Evolutionary conservation across 1,139 yeast genomes (phyloP).

Genomic region (Scheffersomyces insectosa): DNA sequence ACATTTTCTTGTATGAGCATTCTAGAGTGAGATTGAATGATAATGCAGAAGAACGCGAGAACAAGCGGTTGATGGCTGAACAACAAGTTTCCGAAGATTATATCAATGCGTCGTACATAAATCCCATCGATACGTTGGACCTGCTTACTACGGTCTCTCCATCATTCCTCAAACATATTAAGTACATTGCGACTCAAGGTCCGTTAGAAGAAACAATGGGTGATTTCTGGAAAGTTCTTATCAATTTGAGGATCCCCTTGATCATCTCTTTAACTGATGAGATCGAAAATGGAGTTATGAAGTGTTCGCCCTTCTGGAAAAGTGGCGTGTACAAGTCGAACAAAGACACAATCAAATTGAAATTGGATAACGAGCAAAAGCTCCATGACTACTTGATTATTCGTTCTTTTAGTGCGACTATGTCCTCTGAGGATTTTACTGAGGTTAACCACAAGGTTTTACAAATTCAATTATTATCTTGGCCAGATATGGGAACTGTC

Average conservation of each 20-base stretch:
- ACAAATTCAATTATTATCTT: constrained; percentile 50
- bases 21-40: constrained; percentile 60
- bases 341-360: constrained; percentile 31
- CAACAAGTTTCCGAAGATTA: constrained; percentile 24
- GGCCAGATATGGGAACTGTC: constrained; percentile 56
- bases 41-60: not conserved
- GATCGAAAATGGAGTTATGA: constrained; percentile 51
- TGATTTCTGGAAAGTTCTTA: constrained; percentile 79
- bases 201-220: constrained; percentile 75
- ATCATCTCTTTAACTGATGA: constrained; percentile 54
- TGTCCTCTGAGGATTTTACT: constrained; percentile 17
- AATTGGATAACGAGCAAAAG: constrained; percentile 16
- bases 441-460: constrained; percentile 26
- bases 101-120: constrained; percentile 31
- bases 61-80: not conserved
- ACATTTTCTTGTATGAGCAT: constrained; percentile 80
- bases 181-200: constrained; percentile 84
- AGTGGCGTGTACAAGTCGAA: constrained; percentile 47
- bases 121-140: constrained; percentile 19
- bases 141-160: constrained; percentile 10
- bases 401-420: constrained; percentile 36
- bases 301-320: constrained; percentile 59
- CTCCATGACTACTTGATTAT: constrained; percentile 23
- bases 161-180: constrained; percentile 15
- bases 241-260: constrained; percentile 41